Percentiles rank a stretch among this genome's conserved stretches.
phyloP scores from a whole-genome alignment of 2,329 filamentous ascomycete genomes.

The Colletotrichum sidae region DNA sequence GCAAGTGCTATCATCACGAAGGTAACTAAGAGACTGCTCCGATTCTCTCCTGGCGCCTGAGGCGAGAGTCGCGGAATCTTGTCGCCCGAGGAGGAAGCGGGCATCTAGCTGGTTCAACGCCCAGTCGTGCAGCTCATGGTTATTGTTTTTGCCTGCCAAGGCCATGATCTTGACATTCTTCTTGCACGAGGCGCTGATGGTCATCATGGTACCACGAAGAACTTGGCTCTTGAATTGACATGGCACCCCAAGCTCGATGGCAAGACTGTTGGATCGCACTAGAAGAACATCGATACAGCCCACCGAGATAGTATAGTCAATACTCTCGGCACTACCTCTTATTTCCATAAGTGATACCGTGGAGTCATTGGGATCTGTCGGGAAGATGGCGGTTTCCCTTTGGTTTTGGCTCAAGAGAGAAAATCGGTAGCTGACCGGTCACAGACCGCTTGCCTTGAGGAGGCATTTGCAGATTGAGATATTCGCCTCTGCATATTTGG shows the following conservation, averaged over 20 bases:
- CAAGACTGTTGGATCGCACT: constrained; percentile 47
- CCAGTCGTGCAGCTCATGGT: no score
- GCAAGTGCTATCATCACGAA: no score
- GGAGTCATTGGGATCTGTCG: constrained; percentile 41
- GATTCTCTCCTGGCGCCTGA: no score
- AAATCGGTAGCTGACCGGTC: constrained; percentile 40
- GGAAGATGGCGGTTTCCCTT: constrained; percentile 38
- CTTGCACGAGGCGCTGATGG: no score
- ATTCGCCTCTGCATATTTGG: constrained; percentile 42
- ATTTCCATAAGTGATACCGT: constrained; percentile 45
- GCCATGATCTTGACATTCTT: no score
- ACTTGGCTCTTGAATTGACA: constrained; percentile 38
- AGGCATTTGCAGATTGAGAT: constrained; percentile 43
- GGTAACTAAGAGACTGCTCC: no score
- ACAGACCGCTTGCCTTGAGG: constrained; percentile 41
- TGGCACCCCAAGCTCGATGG: constrained; percentile 42
- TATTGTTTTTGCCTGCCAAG: no score
- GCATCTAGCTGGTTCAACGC: no score
- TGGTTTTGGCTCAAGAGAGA: constrained; percentile 42
- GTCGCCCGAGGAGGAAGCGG: no score
- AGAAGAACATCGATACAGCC: constrained; percentile 47
- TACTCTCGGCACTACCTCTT: constrained; percentile 39
- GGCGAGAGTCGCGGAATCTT: no score
- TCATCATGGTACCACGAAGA: constrained; percentile 32
- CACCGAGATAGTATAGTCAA: constrained; percentile 47